Percentiles rank a stretch among this genome's conserved stretches.
Conservation (phyloP, 78 protist species). For the Diacronema lutheri region DNA sequence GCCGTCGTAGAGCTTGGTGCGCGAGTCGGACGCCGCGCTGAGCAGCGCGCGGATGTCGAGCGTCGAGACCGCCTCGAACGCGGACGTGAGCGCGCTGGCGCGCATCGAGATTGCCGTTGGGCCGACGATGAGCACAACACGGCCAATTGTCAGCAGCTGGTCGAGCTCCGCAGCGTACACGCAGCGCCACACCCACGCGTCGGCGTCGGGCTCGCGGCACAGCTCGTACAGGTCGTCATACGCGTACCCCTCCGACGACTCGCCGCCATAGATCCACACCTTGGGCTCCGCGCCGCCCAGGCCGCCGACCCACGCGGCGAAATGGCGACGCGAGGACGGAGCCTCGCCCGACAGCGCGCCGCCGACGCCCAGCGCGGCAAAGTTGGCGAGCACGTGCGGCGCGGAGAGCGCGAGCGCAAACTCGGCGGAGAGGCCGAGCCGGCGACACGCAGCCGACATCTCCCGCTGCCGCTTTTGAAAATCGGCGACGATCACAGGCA, state of each 20-base stretch:
- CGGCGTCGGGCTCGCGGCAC: too few relatives aligned
- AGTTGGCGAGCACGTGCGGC: neutral
- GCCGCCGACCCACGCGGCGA: neutral
- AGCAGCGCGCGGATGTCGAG: neutral
- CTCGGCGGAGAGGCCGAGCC: neutral
- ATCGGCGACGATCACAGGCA: too few relatives aligned
- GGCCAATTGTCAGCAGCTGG: neutral
- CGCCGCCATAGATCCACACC: neutral
- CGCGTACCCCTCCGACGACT: neutral
- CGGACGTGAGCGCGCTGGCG: neutral
- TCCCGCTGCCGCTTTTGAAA: too few relatives aligned
- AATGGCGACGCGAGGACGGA: too few relatives aligned
- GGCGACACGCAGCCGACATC: too few relatives aligned
- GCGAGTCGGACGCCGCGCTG: neutral
- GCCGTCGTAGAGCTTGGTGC: neutral
- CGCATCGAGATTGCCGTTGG: too few relatives aligned
- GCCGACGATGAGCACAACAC: neutral
- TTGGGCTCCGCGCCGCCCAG: neutral
- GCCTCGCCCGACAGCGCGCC: neutral
- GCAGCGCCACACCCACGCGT: neutral
- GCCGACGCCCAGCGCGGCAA: neutral
- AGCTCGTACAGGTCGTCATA: neutral
- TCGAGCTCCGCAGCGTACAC: neutral
- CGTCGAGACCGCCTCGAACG: neutral
- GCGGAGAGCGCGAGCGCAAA: neutral